Conservation (phyloP, 768 basidiomycete genomes). For the Leccinum barrowsii region DNA sequence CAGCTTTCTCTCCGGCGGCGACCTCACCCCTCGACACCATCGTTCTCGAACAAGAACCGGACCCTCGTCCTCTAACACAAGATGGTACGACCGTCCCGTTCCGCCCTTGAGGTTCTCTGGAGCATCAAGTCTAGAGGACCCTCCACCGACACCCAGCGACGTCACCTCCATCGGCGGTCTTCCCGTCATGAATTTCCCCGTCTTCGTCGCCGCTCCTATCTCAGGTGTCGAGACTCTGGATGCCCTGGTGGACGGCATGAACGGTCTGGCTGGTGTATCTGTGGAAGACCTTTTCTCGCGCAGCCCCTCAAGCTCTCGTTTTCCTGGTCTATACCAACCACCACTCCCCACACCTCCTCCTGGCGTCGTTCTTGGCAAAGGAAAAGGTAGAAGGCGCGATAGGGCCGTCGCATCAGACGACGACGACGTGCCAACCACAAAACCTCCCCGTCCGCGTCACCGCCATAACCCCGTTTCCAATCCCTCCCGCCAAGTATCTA, state of each 20-base stretch:
- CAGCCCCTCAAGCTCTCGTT: constrained; percentile 47
- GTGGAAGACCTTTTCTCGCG: constrained; percentile 52
- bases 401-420: constrained; percentile 45
- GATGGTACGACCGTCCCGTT: constrained; percentile 44
- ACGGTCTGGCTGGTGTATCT: constrained; percentile 72
- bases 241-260: constrained; percentile 88
- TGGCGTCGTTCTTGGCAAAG: constrained; percentile 64
- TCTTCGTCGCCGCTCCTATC: constrained; percentile 72
- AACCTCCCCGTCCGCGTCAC: constrained; percentile 20
- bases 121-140: constrained; percentile 70
- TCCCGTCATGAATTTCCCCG: constrained; percentile 48
- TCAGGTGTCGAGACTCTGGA: constrained; percentile 85
- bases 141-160: constrained; percentile 68
- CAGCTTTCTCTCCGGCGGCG: constrained; percentile 22
- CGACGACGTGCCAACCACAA: constrained; percentile 37
- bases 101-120: constrained; percentile 62
- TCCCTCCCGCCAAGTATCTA: constrained; percentile 25
- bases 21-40: constrained; percentile 37
- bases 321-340: constrained; percentile 67
- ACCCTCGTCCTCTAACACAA: constrained; percentile 42
- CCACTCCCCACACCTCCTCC: constrained; percentile 83
- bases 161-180: constrained; percentile 21
- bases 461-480: constrained; percentile 18
- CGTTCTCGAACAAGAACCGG: constrained; percentile 58
- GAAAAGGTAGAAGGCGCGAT: constrained; percentile 29